Evolutionary conservation across 2,329 filamentous ascomycete species (phyloP).

Genomic region (Myriosclerotinia curreyana): DNA sequence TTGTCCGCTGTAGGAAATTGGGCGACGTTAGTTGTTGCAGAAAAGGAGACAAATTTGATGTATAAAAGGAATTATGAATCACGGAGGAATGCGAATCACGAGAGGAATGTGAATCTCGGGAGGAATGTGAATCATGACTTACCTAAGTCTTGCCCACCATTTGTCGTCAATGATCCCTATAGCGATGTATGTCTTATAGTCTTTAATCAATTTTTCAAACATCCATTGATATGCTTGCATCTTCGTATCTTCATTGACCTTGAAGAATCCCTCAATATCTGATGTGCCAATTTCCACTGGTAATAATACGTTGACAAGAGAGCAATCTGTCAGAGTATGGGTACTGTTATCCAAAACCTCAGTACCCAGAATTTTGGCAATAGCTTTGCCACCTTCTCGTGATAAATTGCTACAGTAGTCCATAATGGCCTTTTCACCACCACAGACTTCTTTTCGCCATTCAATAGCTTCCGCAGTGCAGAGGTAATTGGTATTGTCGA

Average conservation of each 20-base stretch:
- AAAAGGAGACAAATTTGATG: neutral
- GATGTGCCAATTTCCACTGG: conserved; percentile 50
- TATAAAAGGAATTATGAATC: neutral
- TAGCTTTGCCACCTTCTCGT: conserved; percentile 56
- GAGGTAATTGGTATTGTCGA: conserved; percentile 69
- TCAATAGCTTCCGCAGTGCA: conserved; percentile 68
- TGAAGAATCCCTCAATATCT: conserved; percentile 31
- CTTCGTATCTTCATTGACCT: conserved; percentile 40
- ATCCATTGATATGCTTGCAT: conserved; percentile 57
- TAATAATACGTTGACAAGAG: conserved; percentile 69
- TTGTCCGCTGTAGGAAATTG: conserved; percentile 60
- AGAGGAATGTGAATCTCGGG: neutral
- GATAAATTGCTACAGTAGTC: conserved; percentile 63
- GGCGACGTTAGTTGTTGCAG: neutral
- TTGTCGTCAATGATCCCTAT: conserved; percentile 54
- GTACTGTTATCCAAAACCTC: conserved; percentile 65
- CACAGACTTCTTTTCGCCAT: conserved; percentile 66
- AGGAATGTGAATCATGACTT: neutral
- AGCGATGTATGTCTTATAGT: conserved; percentile 72
- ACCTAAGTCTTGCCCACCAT: conserved; percentile 63
- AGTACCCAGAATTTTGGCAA: conserved; percentile 65
- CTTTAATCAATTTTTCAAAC: conserved; percentile 48
- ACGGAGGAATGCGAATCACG: neutral
- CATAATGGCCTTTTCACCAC: conserved; percentile 69
- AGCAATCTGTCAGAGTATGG: conserved; percentile 62